Evolutionary conservation across 2,329 filamentous ascomycete genomes (phyloP).

Genomic region (Trichophyton verrucosum): DNA sequence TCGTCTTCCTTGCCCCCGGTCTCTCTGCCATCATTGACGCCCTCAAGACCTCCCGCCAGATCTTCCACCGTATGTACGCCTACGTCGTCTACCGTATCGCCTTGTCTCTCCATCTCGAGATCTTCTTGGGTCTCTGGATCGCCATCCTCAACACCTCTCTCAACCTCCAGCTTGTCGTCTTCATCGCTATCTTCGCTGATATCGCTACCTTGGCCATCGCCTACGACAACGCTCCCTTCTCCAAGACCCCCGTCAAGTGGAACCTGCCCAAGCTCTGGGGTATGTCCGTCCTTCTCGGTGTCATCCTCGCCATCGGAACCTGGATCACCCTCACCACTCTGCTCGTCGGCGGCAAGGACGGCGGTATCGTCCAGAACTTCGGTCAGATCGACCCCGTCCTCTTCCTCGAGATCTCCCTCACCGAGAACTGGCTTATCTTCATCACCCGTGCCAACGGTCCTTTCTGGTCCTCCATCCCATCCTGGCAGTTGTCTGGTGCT

Average conservation of each 20-base stretch:
- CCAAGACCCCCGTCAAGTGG: conserved; percentile 81
- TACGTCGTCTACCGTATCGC: conserved; percentile 95
- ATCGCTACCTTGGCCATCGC: conserved; percentile 85
- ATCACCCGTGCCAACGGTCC: conserved; percentile 87
- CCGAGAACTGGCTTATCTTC: conserved; percentile 94
- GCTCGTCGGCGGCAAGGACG: conserved; percentile 52
- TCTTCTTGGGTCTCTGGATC: conserved; percentile 86
- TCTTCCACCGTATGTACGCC: conserved; percentile 94
- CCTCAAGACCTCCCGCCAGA: conserved; percentile 83
- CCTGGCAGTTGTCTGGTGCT: conserved; percentile 68
- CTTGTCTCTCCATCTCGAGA: conserved; percentile 77
- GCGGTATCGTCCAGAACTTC: conserved; percentile 82
- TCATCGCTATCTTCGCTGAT: conserved; percentile 90
- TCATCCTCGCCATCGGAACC: conserved; percentile 69
- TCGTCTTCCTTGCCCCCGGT: conserved; percentile 84
- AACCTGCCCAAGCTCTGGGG: conserved; percentile 90
- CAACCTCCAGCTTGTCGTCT: conserved; percentile 78
- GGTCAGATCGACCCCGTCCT: conserved; percentile 70
- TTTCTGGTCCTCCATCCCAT: conserved; percentile 82
- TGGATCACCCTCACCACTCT: conserved; percentile 87
- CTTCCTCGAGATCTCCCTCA: conserved; percentile 81
- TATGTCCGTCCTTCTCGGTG: conserved; percentile 72
- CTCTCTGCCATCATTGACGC: conserved; percentile 87
- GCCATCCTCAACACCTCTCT: conserved; percentile 73
- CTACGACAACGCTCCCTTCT: conserved; percentile 85